A percentile compares a stretch with the other conserved stretches of the same genome.
Evolutionary conservation across 148 eudicot genomes (phyloP).

Genomic region (Talinum fruticosum): DNA sequence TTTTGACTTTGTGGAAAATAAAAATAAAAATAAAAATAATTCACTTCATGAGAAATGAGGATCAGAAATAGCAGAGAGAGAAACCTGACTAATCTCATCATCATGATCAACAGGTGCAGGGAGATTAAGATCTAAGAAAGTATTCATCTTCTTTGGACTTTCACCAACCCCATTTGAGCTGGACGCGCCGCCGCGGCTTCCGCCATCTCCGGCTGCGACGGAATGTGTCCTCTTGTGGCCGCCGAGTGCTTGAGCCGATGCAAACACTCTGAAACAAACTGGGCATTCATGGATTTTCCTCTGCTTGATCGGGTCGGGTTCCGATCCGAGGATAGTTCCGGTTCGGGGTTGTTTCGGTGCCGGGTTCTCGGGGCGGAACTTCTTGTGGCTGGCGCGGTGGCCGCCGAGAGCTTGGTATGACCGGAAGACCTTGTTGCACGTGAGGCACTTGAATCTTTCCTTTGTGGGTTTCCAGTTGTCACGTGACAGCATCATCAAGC

Average conservation of each 20-base stretch:
- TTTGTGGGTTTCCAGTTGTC: constrained; percentile 33
- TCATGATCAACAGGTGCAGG: constrained; percentile 65
- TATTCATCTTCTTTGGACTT: constrained; percentile 12
- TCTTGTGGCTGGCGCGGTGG: constrained; percentile 79
- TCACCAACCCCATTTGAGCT: neutral
- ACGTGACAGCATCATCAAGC: constrained; percentile 69
- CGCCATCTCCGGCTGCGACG: neutral
- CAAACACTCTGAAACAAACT: constrained; percentile 58
- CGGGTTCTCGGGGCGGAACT: constrained; percentile 12
- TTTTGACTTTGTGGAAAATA: constrained; percentile 1
- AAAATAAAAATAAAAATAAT: neutral
- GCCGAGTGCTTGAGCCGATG: constrained; percentile 81
- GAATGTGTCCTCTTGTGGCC: constrained; percentile 84
- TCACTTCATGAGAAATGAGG: constrained; percentile 35
- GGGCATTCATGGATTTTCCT: constrained; percentile 62
- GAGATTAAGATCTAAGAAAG: constrained; percentile 67
- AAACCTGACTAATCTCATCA: constrained; percentile 45
- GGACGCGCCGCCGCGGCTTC: neutral
- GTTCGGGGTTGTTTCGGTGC: neutral
- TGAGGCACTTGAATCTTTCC: constrained; percentile 53
- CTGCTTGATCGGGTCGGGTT: neutral
- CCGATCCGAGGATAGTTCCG: neutral
- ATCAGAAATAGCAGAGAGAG: constrained; percentile 56
- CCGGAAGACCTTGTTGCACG: constrained; percentile 50
- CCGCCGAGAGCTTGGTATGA: constrained; percentile 88